These are phyloP conservation scores for Diplogelasinospora grovesii DNA, from an alignment of 495 filamentous ascomycete genomes.

Conservation along the genomic window DNA sequence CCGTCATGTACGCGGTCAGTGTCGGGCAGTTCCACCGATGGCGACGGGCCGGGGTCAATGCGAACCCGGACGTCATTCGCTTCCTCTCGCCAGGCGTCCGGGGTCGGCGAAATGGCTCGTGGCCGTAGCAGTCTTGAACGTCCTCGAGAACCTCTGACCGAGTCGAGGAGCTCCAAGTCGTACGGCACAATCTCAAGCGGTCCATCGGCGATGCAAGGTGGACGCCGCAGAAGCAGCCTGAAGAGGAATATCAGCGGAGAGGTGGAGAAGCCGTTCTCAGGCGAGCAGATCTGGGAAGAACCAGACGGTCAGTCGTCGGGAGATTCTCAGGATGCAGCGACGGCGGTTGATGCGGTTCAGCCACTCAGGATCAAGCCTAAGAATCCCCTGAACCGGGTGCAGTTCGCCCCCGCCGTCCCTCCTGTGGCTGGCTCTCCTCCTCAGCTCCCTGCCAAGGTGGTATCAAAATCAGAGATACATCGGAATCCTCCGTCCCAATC, in stretches of 20 bases:
- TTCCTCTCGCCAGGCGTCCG: conserved; percentile 18
- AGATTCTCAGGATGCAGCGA: conserved; percentile 2
- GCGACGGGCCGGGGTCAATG: conserved; percentile 22
- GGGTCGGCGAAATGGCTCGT: conserved; percentile 18
- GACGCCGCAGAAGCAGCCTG: conserved; percentile 38
- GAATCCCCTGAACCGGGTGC: conserved; percentile 52
- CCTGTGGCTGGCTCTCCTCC: conserved; percentile 12
- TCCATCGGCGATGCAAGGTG: conserved; percentile 16
- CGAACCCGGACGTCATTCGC: conserved; percentile 23
- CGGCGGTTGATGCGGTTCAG: conserved; percentile 14
- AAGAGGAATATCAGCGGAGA: conserved; percentile 55
- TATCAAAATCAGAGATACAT: conserved; percentile 66
- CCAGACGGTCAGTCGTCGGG: conserved; percentile 42
- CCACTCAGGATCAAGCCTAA: conserved; percentile 45
- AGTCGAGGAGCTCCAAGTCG: conserved; percentile 20
- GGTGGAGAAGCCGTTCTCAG: conserved; percentile 51
- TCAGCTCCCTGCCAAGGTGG: conserved; percentile 40
- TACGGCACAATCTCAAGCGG: conserved; percentile 21
- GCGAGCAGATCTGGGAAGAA: conserved; percentile 88
- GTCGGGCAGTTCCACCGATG: conserved; percentile 45
- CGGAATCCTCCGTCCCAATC: conserved; percentile 72
- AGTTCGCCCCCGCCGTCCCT: conserved; percentile 35
- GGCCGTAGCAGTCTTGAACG: conserved; percentile 26
- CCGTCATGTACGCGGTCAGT: conserved; percentile 37
- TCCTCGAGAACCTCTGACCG: conserved; percentile 12